These are phyloP conservation scores for Trichoderma breve DNA, from an alignment of 2,329 filamentous ascomycete genomes.

Conservation along the genomic window DNA sequence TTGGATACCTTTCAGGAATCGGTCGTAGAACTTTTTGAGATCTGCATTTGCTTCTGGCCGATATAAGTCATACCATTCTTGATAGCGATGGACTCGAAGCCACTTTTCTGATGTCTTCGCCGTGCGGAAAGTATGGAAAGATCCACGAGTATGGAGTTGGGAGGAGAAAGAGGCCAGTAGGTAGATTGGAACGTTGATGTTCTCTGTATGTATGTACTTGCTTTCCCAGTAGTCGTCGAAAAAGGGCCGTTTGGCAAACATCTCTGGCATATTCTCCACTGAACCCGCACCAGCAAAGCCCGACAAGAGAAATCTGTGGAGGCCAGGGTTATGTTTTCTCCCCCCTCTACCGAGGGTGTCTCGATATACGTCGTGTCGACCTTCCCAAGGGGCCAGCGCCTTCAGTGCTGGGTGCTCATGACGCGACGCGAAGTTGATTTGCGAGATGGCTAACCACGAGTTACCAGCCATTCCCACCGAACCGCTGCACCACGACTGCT, in stretches of 20 bases:
- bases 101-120: not conserved
- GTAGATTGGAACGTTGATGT: not conserved
- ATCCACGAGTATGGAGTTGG: not conserved
- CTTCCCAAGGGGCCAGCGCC: not conserved
- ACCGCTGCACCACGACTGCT: conserved; percentile 29
- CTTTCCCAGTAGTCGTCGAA: not conserved
- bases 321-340: not conserved
- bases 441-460: conserved; percentile 18
- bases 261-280: not conserved
- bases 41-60: not conserved
- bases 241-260: not conserved
- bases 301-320: not conserved
- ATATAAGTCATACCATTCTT: no score
- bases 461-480: conserved; percentile 30
- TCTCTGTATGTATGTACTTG: not conserved
- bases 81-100: no score
- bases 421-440: not conserved
- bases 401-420: not conserved
- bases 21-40: not conserved
- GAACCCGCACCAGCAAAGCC: not conserved
- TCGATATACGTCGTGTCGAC: not conserved
- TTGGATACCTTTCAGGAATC: not conserved
- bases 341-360: not conserved
- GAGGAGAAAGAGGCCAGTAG: not conserved
- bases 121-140: not conserved